Conservation (phyloP, 225 moss, liverwort and hornwort genomes). For the Neckera pumila region DNA sequence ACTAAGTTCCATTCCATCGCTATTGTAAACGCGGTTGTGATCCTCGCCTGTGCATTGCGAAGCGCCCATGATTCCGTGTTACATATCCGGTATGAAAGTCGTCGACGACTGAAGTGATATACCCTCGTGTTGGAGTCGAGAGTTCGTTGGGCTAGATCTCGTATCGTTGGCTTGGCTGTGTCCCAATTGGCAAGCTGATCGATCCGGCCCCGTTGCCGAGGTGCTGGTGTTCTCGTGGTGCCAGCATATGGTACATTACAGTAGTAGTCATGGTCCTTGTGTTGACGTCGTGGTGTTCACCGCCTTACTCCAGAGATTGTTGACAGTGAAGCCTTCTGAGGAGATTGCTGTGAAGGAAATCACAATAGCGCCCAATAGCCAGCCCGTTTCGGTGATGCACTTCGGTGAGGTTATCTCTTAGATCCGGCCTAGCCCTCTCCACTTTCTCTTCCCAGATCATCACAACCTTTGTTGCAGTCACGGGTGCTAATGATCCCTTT, state of each 20-base stretch:
- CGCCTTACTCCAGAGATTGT: slow-evolving; percentile 40
- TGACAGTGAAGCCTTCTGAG: background rate
- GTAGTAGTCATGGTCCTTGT: slow-evolving; percentile 43
- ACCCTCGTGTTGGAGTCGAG: background rate
- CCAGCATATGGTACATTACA: slow-evolving; percentile 62
- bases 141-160: background rate
- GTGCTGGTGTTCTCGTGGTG: slow-evolving; percentile 9
- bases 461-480: background rate
- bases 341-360: slow-evolving; percentile 4
- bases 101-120: background rate
- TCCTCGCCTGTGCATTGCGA: background rate
- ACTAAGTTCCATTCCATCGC: background rate
- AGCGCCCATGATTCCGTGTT: background rate
- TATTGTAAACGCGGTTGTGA: background rate
- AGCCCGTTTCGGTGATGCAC: slow-evolving; percentile 32
- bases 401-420: slow-evolving; percentile 60
- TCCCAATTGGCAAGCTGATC: background rate
- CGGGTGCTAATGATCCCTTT: background rate
- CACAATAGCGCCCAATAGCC: slow-evolving; percentile 8
- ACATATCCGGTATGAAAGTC: background rate
- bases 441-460: background rate
- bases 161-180: background rate
- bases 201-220: background rate
- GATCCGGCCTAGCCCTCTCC: background rate
- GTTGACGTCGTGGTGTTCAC: slow-evolving; percentile 13